Evolutionary conservation across 75 land plant species (phyloP).

Genomic region (Adiantum capillusveneris): DNA sequence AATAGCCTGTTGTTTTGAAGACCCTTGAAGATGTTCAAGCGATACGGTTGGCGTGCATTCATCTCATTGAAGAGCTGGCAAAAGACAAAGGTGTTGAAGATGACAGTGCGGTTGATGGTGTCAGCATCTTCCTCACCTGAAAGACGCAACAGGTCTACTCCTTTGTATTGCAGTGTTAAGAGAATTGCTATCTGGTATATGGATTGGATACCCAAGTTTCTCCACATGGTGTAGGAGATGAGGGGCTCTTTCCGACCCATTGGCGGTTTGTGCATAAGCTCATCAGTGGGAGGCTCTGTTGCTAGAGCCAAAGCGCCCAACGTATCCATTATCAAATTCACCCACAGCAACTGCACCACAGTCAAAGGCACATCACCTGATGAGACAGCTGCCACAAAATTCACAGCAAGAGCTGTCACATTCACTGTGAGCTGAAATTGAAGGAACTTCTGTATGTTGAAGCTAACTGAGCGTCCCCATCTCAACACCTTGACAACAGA

Average conservation of each 20-base stretch:
- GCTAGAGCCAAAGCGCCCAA: too few species aligned
- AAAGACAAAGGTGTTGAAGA: too few species aligned
- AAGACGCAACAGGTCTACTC: conserved; percentile 33
- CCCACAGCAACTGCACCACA: too few species aligned
- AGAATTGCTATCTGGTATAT: conserved; percentile 41
- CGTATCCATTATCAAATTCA: too few species aligned
- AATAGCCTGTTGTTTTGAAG: conserved; percentile 34
- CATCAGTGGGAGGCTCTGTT: conserved; percentile 42
- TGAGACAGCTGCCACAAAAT: conserved; percentile 34
- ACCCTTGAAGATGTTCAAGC: conserved; percentile 43
- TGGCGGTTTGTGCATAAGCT: conserved; percentile 39
- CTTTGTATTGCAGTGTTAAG: conserved; percentile 39
- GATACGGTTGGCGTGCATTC: too few species aligned
- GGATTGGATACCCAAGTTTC: conserved; percentile 33
- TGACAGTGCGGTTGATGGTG: conserved; percentile 29
- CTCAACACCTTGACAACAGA: too few species aligned
- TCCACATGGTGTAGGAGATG: conserved; percentile 22
- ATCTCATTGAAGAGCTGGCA: too few species aligned
- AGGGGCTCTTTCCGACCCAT: conserved; percentile 33
- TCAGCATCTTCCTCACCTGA: conserved; percentile 6
- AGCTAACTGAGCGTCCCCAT: too few species aligned
- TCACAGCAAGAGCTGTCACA: too few species aligned
- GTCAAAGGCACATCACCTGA: conserved; percentile 48
- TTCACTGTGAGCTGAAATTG: too few species aligned
- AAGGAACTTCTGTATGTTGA: too few species aligned